Percentiles rank a stretch among this genome's conserved stretches.
Evolutionary conservation across 768 basidiomycete genomes (phyloP).

Genomic region (Podaxis sp.): DNA sequence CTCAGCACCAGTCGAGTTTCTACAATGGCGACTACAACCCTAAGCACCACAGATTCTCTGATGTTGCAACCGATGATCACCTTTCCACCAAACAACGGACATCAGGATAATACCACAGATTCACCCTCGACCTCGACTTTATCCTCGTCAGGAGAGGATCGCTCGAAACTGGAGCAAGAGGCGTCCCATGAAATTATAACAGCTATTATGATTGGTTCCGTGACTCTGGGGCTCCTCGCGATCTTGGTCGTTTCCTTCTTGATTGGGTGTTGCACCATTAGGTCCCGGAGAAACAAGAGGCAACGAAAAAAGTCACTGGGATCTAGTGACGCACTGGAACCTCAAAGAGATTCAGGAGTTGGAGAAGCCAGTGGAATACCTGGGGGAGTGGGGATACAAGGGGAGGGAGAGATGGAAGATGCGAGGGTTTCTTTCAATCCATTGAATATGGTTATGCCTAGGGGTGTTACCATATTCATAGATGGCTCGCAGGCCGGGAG

Average conservation of each 20-base stretch:
- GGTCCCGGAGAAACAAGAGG: background rate
- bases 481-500: background rate
- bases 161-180: background rate
- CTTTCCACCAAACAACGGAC: no score
- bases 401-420: background rate
- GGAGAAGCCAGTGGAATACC: no score
- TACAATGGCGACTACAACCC: no score
- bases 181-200: background rate
- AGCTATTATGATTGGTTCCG: conserved; percentile 3
- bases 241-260: background rate
- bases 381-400: background rate
- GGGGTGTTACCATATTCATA: background rate
- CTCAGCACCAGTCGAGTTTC: no score
- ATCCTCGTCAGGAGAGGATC: no score
- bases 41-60: no score
- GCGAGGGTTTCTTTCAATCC: background rate
- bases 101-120: no score
- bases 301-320: background rate
- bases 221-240: background rate
- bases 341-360: no score
- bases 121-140: no score
- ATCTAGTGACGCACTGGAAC: no score
- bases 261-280: background rate
- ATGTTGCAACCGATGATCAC: no score
- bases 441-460: background rate